phyloP scores from a whole-genome alignment of 2,329 filamentous ascomycete genomes.

The Geosmithia morbida region DNA sequence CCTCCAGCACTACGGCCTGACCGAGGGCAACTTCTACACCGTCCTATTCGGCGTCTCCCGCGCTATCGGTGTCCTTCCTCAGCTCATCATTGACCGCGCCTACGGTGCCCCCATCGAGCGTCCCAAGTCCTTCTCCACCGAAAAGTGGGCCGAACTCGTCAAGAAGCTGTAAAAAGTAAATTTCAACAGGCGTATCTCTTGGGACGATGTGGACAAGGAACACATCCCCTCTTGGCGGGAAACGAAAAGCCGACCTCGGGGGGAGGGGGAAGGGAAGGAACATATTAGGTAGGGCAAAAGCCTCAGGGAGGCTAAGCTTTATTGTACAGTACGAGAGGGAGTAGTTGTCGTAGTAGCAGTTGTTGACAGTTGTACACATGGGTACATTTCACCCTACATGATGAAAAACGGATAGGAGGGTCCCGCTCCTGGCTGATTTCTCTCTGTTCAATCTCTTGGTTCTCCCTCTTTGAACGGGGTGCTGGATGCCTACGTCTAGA shows the following conservation, averaged over 20 bases:
- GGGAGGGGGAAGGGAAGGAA: no score
- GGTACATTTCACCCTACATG: neutral
- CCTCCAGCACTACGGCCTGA: constrained; percentile 98
- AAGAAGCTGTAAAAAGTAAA: constrained; percentile 61
- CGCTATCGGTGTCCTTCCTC: constrained; percentile 94
- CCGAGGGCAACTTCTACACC: constrained; percentile 99
- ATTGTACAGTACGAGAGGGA: neutral
- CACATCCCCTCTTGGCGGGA: neutral
- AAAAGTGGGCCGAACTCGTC: constrained; percentile 87
- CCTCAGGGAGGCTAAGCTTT: neutral
- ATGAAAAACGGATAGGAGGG: neutral
- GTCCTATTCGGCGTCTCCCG: constrained; percentile 98
- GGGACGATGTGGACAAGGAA: neutral
- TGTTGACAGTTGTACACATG: neutral
- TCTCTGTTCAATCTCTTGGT: no score
- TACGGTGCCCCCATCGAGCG: constrained; percentile 94
- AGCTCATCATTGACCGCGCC: constrained; percentile 98
- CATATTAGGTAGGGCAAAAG: neutral
- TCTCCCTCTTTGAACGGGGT: no score
- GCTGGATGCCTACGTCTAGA: no score
- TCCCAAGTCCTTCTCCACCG: constrained; percentile 97
- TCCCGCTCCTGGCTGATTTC: neutral
- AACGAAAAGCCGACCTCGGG: neutral
- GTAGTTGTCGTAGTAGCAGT: neutral
- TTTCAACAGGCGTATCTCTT: neutral